A percentile compares a stretch with the other conserved stretches of the same genome.
phyloP scores from a whole-genome alignment of 2,329 filamentous ascomycete species.

The Aspergillus fumigatiaffinis region DNA sequence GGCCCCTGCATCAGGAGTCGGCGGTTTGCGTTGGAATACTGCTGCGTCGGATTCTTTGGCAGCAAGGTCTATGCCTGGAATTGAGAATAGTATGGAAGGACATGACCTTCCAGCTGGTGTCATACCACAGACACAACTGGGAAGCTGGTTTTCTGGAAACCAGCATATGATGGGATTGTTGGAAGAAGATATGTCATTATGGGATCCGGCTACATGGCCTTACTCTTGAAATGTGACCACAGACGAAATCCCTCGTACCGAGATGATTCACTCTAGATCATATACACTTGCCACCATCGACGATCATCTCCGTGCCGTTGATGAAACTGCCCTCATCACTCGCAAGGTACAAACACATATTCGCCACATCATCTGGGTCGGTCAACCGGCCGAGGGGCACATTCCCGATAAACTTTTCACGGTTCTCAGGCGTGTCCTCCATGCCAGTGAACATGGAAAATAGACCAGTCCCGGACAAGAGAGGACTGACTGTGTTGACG shows the following conservation, averaged over 20 bases:
- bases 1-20: constrained; percentile 38
- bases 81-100: constrained; percentile 13
- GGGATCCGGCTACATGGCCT: constrained; percentile 17
- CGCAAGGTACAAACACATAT: constrained; percentile 65
- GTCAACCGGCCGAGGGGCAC: constrained; percentile 42
- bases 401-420: constrained; percentile 41
- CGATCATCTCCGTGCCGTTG: constrained; percentile 66
- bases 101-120: background rate
- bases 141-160: constrained; percentile 65
- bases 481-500: constrained; percentile 67
- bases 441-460: constrained; percentile 45
- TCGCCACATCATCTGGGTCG: constrained; percentile 61
- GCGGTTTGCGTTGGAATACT: constrained; percentile 7
- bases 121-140: constrained; percentile 42
- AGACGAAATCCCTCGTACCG: background rate
- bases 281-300: constrained; percentile 53
- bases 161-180: constrained; percentile 62
- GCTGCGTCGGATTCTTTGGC: background rate
- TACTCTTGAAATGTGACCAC: background rate
- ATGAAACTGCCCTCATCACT: constrained; percentile 70
- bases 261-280: constrained; percentile 8
- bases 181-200: constrained; percentile 54
- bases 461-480: constrained; percentile 64
- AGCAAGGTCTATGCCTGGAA: constrained; percentile 1
- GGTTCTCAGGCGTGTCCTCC: constrained; percentile 43